phyloP scores from a whole-genome alignment of 495 filamentous ascomycete genomes.

The Penicillium diatomitis region DNA sequence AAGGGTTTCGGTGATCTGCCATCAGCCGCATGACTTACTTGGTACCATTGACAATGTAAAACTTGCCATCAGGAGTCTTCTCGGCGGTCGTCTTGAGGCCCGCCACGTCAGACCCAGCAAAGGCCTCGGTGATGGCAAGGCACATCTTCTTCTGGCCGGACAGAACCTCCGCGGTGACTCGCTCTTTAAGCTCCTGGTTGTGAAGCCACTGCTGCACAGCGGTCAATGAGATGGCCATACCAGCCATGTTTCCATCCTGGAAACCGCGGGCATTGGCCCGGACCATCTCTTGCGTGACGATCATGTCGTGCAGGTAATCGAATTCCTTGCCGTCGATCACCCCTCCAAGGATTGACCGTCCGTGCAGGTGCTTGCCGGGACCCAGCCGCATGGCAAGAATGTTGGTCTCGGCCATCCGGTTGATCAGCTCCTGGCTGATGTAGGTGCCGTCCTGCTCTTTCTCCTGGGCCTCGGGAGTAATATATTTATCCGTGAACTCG shows the following conservation, averaged over 20 bases:
- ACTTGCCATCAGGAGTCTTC: constrained; percentile 73
- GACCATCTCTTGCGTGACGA: constrained; percentile 64
- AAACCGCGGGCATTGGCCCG: constrained; percentile 59
- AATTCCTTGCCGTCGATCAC: constrained; percentile 70
- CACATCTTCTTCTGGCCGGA: constrained; percentile 80
- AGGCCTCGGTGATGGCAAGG: constrained; percentile 82
- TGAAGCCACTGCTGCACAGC: constrained; percentile 73
- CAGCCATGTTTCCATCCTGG: constrained; percentile 55
- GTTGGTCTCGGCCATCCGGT: constrained; percentile 64
- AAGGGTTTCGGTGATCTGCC: not conserved
- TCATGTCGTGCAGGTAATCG: constrained; percentile 80
- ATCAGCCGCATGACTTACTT: constrained; percentile 34
- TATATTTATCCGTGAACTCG: constrained; percentile 61
- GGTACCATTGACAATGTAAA: constrained; percentile 81
- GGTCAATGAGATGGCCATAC: constrained; percentile 77
- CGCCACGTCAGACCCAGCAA: constrained; percentile 81
- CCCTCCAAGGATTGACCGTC: constrained; percentile 56
- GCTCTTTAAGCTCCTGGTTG: constrained; percentile 54
- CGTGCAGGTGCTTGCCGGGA: constrained; percentile 74
- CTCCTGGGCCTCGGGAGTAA: constrained; percentile 67
- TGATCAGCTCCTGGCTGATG: constrained; percentile 69
- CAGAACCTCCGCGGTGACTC: constrained; percentile 62
- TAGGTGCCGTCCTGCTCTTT: constrained; percentile 68
- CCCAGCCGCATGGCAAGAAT: constrained; percentile 77
- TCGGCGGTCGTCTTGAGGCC: constrained; percentile 71